Base-by-base conservation (phyloP, 2,329 filamentous ascomycete genomes). In the Hypoxylon sp. region DNA sequence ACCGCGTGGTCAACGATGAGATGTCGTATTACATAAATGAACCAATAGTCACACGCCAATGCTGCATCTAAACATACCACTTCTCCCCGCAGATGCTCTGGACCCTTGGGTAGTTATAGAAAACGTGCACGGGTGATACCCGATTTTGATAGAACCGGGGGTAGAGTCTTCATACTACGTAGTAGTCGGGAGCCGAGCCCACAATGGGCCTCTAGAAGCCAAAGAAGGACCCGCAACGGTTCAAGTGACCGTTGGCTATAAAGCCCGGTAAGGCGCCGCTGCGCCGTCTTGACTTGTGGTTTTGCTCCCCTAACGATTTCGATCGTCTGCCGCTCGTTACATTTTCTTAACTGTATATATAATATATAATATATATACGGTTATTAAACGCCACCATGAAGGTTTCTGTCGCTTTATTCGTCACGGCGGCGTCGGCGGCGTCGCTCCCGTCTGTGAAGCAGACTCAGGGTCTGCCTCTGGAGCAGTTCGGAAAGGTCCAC, bases 391-490 rank as follows among this genome's bases (percentile, higher is more conserved):
- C 60, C 63, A 74, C 62, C 61, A 76, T 76, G 74, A 76, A 74
- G 74, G 59, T 72, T 58, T 67, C 72, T 42, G 58, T 66, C 42
- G 72, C 70, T 65, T 65, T 76, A 55, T 74, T 71, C 54, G 73
- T 66, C 52, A 69, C 74, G 58, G 72, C 73, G 39, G 74, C 68
- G 62, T 69, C 74, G n/a, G 73, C 73, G 55, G 73, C 70, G 22
- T 66, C 73, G 8, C 39, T 76, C 24, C 74, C 73, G n/a, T 47
- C 62, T 6, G 4, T 39, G 24, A 37, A 51, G 39, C 58, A 59
- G 14, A 54, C 26, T 5, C 13, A 63, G 39, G 75, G 75, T 51
- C 69, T 72, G 26, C 70, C 73, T 17, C 64, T 76, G 6, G n/a
- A 26, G 10, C 22, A 17, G 9, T 76, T 76, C 54, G 73, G 73